Percentiles rank a stretch among this genome's conserved stretches.
Evolutionary conservation across 2,329 filamentous ascomycete genomes (phyloP).

Genomic region (Botryotinia narcissicola): DNA sequence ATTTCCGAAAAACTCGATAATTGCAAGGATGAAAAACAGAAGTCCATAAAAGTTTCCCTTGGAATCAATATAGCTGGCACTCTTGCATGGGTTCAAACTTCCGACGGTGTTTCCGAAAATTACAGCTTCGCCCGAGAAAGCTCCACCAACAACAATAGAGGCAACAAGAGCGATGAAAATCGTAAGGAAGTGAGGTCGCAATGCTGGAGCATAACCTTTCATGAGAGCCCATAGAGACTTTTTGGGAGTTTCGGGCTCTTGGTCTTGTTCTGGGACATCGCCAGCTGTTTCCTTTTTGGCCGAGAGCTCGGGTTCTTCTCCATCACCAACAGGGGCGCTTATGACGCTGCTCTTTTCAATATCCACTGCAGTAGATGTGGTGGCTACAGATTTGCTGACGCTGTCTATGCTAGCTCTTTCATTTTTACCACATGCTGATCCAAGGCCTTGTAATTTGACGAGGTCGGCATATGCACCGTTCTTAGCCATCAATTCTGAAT

Average conservation of each 20-base stretch:
- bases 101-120: slow-evolving; percentile 53
- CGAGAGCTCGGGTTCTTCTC: neutral
- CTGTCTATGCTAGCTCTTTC: slow-evolving; percentile 24
- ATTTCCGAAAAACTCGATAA: slow-evolving; percentile 61
- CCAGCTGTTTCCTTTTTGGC: slow-evolving; percentile 1
- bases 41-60: slow-evolving; percentile 42
- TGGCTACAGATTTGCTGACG: slow-evolving; percentile 19
- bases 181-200: slow-evolving; percentile 23
- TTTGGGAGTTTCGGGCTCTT: slow-evolving; percentile 23
- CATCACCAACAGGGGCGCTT: slow-evolving; percentile 9
- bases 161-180: slow-evolving; percentile 43
- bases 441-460: slow-evolving; percentile 55
- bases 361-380: slow-evolving; percentile 21
- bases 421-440: slow-evolving; percentile 26
- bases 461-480: slow-evolving; percentile 65
- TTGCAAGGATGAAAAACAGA: slow-evolving; percentile 50
- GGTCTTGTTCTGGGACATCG: slow-evolving; percentile 18
- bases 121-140: slow-evolving; percentile 53
- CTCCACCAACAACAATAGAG: slow-evolving; percentile 53
- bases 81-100: slow-evolving; percentile 48
- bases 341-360: slow-evolving; percentile 17
- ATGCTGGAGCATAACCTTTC: slow-evolving; percentile 17
- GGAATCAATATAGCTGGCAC: slow-evolving; percentile 28
- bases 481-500: slow-evolving; percentile 63
- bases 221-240: slow-evolving; percentile 26